Conservation (phyloP, 495 filamentous ascomycete genomes). For the Platismatia glauca region DNA sequence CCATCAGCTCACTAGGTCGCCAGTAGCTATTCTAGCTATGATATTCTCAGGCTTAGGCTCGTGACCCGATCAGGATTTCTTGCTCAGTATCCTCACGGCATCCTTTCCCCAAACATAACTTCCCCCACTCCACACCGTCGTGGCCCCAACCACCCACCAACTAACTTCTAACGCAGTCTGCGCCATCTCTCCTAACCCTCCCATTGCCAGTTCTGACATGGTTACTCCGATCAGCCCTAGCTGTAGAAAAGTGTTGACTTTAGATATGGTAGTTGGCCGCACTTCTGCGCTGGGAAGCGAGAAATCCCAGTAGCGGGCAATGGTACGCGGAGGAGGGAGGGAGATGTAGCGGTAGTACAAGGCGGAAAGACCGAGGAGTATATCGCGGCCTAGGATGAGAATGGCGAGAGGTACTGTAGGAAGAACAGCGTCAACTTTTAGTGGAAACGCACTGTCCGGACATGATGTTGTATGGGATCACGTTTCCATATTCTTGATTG, state of each 20-base stretch:
- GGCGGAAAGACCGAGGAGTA: conserved; percentile 76
- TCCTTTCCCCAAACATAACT: conserved; percentile 76
- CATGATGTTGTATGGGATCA: too few species aligned
- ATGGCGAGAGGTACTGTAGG: conserved; percentile 68
- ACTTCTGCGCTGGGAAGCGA: conserved; percentile 88
- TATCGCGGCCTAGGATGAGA: conserved; percentile 83
- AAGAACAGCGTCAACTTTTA: neutral
- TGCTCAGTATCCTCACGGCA: conserved; percentile 68
- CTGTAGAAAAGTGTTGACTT: conserved; percentile 79
- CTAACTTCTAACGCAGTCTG: conserved; percentile 13
- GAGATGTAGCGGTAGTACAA: conserved; percentile 94
- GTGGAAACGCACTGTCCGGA: neutral
- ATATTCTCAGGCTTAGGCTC: neutral
- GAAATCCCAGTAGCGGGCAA: conserved; percentile 95
- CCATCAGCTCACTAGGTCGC: neutral
- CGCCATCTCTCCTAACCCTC: conserved; percentile 12
- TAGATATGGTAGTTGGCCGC: conserved; percentile 81
- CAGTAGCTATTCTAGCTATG: neutral
- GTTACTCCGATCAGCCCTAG: conserved; percentile 68
- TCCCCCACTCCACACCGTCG: conserved; percentile 75
- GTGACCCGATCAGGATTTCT: conserved; percentile 27
- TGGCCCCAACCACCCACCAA: conserved; percentile 67
- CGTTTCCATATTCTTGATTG: too few species aligned
- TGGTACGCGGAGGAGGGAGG: conserved; percentile 84
- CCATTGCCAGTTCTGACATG: conserved; percentile 61